Evolutionary conservation across 2,329 filamentous ascomycete genomes (phyloP).

Genomic region (Graphilbum fragrans): DNA sequence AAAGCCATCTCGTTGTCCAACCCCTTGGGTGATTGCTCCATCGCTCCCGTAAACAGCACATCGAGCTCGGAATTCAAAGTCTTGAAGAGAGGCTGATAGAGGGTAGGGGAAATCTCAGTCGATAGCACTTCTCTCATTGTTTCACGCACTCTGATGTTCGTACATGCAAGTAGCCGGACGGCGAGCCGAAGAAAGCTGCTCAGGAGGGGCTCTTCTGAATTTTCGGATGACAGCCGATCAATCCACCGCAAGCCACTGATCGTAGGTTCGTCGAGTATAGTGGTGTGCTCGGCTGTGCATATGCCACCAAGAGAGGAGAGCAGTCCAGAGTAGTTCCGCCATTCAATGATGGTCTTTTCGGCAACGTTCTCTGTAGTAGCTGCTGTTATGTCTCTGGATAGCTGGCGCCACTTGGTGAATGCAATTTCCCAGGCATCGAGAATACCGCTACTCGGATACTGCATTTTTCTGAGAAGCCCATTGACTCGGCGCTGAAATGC

Average conservation of each 20-base stretch:
- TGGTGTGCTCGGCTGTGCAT: constrained; percentile 48
- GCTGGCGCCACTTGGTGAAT: constrained; percentile 51
- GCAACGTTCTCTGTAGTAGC: constrained; percentile 36
- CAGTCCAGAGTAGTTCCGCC: constrained; percentile 59
- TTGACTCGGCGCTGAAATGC: constrained; percentile 58
- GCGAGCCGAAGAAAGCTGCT: constrained; percentile 49
- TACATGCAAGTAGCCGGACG: constrained; percentile 52
- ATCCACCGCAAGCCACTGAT: constrained; percentile 51
- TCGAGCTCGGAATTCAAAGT: constrained; percentile 54
- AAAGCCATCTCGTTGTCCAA: constrained; percentile 52
- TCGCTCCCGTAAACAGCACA: constrained; percentile 44
- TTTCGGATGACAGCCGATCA: constrained; percentile 45
- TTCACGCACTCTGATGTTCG: constrained; percentile 52
- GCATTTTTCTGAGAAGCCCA: constrained; percentile 45
- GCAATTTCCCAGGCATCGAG: constrained; percentile 54
- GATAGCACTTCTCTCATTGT: constrained; percentile 55
- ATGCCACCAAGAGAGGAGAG: constrained; percentile 54
- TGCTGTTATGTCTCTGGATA: constrained; percentile 52
- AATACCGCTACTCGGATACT: constrained; percentile 53
- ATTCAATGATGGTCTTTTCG: constrained; percentile 46
- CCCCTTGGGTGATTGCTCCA: constrained; percentile 36
- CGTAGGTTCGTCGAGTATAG: constrained; percentile 43
- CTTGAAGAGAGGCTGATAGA: constrained; percentile 53
- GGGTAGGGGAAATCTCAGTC: constrained; percentile 47
- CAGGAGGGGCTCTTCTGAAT: constrained; percentile 47